These are phyloP conservation scores for Anthoceros angustus DNA, from an alignment of 225 moss, liverwort and hornwort genomes.

Conservation along the genomic window DNA sequence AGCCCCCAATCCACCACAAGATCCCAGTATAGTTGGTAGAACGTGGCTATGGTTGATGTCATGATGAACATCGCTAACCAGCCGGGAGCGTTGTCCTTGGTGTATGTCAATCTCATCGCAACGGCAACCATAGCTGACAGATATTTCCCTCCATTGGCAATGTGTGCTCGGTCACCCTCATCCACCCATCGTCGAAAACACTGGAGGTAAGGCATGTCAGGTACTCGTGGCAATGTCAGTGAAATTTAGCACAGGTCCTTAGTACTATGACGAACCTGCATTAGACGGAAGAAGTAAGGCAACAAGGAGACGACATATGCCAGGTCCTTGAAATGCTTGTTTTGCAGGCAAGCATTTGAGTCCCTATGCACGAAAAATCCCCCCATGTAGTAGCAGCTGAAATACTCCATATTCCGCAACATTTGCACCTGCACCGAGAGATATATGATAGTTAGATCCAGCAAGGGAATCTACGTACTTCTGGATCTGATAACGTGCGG, in stretches of 20 bases:
- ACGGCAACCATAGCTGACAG: constrained; percentile 62
- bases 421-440: constrained; percentile 29
- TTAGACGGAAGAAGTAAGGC: constrained; percentile 53
- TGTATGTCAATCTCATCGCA: constrained; percentile 46
- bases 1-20: constrained; percentile 67
- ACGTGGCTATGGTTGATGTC: constrained; percentile 47
- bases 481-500: not conserved
- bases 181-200: constrained; percentile 52
- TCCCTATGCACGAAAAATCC: constrained; percentile 32
- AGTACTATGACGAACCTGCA: constrained; percentile 26
- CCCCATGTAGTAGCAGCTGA: constrained; percentile 49
- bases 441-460: not conserved
- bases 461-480: not conserved
- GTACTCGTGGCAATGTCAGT: not conserved
- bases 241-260: not conserved
- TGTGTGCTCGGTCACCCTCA: constrained; percentile 33
- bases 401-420: constrained; percentile 45
- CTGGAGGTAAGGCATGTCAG: constrained; percentile 14
- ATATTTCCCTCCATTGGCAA: constrained; percentile 51
- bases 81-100: constrained; percentile 24
- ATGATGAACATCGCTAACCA: constrained; percentile 44
- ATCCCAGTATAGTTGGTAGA: constrained; percentile 64
- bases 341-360: constrained; percentile 34
- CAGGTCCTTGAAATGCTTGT: constrained; percentile 33
- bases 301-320: constrained; percentile 42